Conservation (phyloP, 805 yeast species). For the Kluyveromyces nonfermentans region DNA sequence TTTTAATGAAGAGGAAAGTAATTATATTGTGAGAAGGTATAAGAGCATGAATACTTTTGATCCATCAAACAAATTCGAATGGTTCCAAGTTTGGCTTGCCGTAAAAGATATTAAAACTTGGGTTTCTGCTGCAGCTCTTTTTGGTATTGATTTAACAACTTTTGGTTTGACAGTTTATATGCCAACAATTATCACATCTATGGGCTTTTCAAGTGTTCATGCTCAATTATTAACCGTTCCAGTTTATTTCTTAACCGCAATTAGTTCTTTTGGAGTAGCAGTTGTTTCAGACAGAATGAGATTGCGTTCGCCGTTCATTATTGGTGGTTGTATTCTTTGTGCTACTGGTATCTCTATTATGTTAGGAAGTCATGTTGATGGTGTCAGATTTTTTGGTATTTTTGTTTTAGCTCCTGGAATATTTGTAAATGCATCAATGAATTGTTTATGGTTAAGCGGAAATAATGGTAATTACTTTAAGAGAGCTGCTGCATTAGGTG, state of each 20-base stretch:
- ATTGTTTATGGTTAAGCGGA: constrained; percentile 34
- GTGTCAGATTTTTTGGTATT: constrained; percentile 33
- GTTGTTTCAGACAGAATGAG: constrained; percentile 47
- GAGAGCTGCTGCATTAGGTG: constrained; percentile 33
- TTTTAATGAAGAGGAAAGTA: constrained; percentile 33
- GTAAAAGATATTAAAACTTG: constrained; percentile 25
- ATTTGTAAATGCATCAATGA: constrained; percentile 32
- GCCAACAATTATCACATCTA: constrained; percentile 28
- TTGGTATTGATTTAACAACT: constrained; percentile 33
- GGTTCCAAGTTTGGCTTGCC: constrained; percentile 29
- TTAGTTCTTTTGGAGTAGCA: constrained; percentile 53
- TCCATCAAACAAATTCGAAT: constrained; percentile 31
- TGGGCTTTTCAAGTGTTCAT: constrained; percentile 49
- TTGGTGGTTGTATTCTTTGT: constrained; percentile 28
- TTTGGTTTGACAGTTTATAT: constrained; percentile 36
- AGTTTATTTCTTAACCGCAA: constrained; percentile 77
- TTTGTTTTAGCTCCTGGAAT: constrained; percentile 33
- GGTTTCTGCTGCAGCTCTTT: constrained; percentile 28
- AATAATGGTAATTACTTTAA: constrained; percentile 33
- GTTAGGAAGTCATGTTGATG: constrained; percentile 25
- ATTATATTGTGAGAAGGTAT: constrained; percentile 29
- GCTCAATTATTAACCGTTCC: constrained; percentile 79
- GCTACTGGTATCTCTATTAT: constrained; percentile 29
- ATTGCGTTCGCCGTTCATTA: constrained; percentile 35
- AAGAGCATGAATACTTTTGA: constrained; percentile 28